phyloP scores from a whole-genome alignment of 2,329 filamentous ascomycete genomes.

The Lecanicillium sp. region DNA sequence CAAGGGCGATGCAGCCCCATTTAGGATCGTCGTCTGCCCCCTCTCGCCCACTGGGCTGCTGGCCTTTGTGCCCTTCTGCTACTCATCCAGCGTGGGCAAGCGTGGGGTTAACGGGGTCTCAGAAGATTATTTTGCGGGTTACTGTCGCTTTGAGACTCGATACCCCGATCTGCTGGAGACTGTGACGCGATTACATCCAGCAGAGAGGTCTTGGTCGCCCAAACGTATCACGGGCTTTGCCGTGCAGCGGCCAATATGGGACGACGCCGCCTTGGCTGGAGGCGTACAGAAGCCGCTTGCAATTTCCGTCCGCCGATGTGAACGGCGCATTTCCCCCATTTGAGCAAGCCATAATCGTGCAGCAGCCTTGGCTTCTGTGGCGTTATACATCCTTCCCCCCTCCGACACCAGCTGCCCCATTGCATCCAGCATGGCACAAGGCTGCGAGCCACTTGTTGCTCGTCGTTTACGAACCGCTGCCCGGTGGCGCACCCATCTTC shows the following conservation, averaged over 20 bases:
- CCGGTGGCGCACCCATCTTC: constrained; percentile 9
- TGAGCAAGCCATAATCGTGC: background rate
- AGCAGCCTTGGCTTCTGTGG: background rate
- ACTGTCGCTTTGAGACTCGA: background rate
- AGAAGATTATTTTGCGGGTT: background rate
- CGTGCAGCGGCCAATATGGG: too few relatives aligned
- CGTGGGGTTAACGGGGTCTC: background rate
- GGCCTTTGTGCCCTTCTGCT: background rate
- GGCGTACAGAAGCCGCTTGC: background rate
- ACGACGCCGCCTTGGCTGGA: constrained; percentile 2
- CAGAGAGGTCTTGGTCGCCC: too few relatives aligned
- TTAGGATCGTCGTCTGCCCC: background rate
- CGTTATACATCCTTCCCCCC: background rate
- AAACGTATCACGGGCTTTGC: background rate
- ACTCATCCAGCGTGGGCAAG: background rate
- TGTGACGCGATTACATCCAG: too few relatives aligned
- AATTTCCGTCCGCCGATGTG: constrained; percentile 5
- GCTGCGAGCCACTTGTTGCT: background rate
- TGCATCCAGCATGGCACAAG: background rate
- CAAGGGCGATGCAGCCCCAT: background rate
- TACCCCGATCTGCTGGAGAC: background rate
- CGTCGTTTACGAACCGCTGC: constrained; percentile 3
- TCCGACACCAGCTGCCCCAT: constrained; percentile 5
- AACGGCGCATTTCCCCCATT: background rate
- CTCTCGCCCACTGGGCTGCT: background rate